Base-by-base conservation (phyloP, 208 protist genomes). In the Acanthamoeba healyi region DNA sequence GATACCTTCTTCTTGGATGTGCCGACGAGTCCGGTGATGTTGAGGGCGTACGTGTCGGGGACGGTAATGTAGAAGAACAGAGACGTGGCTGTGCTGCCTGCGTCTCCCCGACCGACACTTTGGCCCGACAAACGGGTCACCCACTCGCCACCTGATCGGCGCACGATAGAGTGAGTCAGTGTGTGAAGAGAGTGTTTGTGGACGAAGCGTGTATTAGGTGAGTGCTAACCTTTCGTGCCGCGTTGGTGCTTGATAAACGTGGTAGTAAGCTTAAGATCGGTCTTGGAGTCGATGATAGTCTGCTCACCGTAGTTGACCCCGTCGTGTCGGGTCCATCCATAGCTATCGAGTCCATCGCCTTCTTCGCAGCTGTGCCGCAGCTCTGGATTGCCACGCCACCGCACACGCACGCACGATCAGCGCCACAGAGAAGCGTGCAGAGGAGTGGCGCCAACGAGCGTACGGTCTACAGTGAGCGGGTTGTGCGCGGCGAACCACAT, bases 271-370 rank as follows among this genome's bases (percentile, higher is more conserved):
- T 42, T 46, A 36, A 97, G 32, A 36, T 91, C 81, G 38, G 86
- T 92, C 10, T 40, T 61, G 12, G 15, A 29, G 90, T 97, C 96
- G 2, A 77, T 29, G n/a, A 97, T 72, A 17, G 74, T 44, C 90
- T 97, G 96, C 46, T 67, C 38, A 36, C 96, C 96, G 92, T 88
- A 96, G 22, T 51, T 74, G 32, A 61, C 49, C 44, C 96, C 96
- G 77, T 97, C 96, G 94, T 97, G 96, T 42, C 51, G 29, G 22
- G 15, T 36, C 95, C 95, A 97, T 0, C 95, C 94, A 44, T 97
- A 97, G 26, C 36, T 61, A 10, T 70, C 36, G 22, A 97, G 38
- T 2, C 92, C 94, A 63, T 94, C 94, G 19, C 87, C 67, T 44
- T 96, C 87, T 54, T 95, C 84, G 56, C 94, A 94, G n/a, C 72